Percentiles rank a stretch among this genome's conserved stretches.
Conservation (phyloP, 805 yeast genomes). For the Ogataea dorogensis region DNA sequence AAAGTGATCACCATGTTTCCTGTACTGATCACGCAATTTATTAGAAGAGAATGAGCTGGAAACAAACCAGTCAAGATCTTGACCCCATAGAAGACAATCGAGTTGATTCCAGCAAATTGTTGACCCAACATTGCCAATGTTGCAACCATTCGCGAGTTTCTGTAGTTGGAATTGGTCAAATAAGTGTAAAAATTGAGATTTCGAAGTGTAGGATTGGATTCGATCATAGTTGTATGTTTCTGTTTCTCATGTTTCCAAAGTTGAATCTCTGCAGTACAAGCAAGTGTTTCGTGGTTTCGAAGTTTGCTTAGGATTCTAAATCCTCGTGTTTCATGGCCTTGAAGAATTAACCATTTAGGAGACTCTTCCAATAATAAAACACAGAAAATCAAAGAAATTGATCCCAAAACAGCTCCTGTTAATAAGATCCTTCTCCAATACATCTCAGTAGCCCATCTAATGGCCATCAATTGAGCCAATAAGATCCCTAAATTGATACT, state of each 20-base stretch:
- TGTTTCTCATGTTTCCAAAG: slow-evolving; percentile 32
- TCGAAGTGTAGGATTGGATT: slow-evolving; percentile 22
- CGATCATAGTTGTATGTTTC: slow-evolving; percentile 24
- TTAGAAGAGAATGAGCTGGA: slow-evolving; percentile 66
- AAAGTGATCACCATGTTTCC: slow-evolving; percentile 75
- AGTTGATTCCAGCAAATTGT: slow-evolving; percentile 90
- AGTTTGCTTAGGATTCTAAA: slow-evolving; percentile 37
- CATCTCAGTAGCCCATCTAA: slow-evolving; percentile 58
- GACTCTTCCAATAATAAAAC: slow-evolving; percentile 60
- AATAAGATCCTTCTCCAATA: slow-evolving; percentile 74
- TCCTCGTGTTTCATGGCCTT: slow-evolving; percentile 39
- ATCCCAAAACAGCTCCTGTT: slow-evolving; percentile 57
- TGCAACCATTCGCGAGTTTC: slow-evolving; percentile 61
- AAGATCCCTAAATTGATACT: slow-evolving; percentile 84
- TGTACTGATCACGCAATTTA: slow-evolving; percentile 75
- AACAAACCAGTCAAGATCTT: slow-evolving; percentile 68
- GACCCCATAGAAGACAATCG: slow-evolving; percentile 92
- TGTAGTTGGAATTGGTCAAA: slow-evolving; percentile 48
- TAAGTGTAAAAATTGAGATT: slow-evolving; percentile 41
- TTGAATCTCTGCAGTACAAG: slow-evolving; percentile 26
- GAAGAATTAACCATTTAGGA: slow-evolving; percentile 70
- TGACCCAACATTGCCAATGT: slow-evolving; percentile 77
- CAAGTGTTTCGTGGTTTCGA: slow-evolving; percentile 22
- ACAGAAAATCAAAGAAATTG: slow-evolving; percentile 43
- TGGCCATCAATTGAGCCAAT: slow-evolving; percentile 72